A percentile compares a stretch with the other conserved stretches of the same genome.
Evolutionary conservation across 176 grass and related monocot species (phyloP).

Genomic region (Carex myosuroides): DNA sequence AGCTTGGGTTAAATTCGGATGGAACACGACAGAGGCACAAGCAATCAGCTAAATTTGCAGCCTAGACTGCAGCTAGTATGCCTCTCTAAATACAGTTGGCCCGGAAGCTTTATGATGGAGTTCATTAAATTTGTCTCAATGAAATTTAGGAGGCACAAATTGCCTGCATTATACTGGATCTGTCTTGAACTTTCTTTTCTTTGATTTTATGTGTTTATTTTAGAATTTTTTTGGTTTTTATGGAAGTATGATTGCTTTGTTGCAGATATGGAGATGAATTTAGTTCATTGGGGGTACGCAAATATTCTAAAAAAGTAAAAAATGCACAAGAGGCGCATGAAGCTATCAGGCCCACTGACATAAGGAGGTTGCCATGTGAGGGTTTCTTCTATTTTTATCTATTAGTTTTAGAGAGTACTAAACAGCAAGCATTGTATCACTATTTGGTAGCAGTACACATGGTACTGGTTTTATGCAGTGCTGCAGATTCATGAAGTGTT

Average conservation of each 20-base stretch:
- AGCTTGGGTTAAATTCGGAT: background rate
- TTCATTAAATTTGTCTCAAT: background rate
- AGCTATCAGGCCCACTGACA: constrained; percentile 87
- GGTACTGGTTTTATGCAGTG: background rate
- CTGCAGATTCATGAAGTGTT: background rate
- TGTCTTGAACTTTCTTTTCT: background rate
- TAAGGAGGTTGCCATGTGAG: constrained; percentile 95
- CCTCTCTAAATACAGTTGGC: background rate
- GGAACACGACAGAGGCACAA: background rate
- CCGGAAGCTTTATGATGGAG: background rate
- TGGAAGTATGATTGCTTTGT: constrained; percentile 6
- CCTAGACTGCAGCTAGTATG: background rate
- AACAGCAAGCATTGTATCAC: background rate
- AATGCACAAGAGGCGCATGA: constrained; percentile 99
- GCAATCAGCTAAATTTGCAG: background rate
- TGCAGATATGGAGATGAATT: constrained; percentile 69
- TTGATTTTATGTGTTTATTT: constrained; percentile 1
- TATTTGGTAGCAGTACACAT: background rate
- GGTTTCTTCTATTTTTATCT: background rate
- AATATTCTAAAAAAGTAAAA: constrained; percentile 87
- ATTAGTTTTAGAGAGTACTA: constrained; percentile 1
- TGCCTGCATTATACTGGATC: background rate
- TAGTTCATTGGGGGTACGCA: constrained; percentile 51
- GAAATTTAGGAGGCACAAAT: background rate
- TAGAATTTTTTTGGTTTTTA: background rate